A percentile compares a stretch with the other conserved stretches of the same genome.
phyloP scores from a whole-genome alignment of 805 yeast species.

The Brettanomyces naardenensis region DNA sequence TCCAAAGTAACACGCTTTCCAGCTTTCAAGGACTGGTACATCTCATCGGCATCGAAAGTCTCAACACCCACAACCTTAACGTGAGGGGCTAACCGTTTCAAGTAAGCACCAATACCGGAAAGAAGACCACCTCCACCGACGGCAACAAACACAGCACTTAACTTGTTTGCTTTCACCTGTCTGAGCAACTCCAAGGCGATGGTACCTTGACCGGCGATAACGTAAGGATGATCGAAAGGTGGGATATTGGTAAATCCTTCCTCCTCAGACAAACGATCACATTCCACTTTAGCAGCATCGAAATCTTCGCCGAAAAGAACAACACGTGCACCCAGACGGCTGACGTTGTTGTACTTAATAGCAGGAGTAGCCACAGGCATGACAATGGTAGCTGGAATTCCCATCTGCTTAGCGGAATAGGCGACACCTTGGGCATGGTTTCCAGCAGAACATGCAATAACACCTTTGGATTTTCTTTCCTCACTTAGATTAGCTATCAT shows the following conservation, averaged over 20 bases:
- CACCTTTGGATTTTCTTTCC: conserved; percentile 70
- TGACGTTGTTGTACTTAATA: conserved; percentile 86
- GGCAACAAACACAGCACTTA: conserved; percentile 84
- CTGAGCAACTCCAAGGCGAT: conserved; percentile 88
- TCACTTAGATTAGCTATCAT: conserved; percentile 83
- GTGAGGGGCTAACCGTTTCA: conserved; percentile 96
- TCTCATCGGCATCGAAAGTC: conserved; percentile 92
- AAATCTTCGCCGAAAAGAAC: conserved; percentile 91
- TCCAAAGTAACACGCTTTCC: conserved; percentile 49
- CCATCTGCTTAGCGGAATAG: conserved; percentile 73
- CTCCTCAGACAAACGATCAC: conserved; percentile 59
- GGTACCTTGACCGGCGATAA: conserved; percentile 98
- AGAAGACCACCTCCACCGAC: conserved; percentile 97
- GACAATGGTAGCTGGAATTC: conserved; percentile 91
- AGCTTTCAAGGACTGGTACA: conserved; percentile 58
- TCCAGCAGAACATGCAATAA: conserved; percentile 97
- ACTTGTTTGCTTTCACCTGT: conserved; percentile 69
- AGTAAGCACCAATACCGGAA: conserved; percentile 83
- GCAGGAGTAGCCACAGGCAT: conserved; percentile 98
- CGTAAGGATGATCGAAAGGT: conserved; percentile 98
- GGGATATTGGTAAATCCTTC: conserved; percentile 84
- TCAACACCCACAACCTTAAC: conserved; percentile 94
- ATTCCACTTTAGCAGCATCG: conserved; percentile 90
- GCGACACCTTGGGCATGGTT: conserved; percentile 99
- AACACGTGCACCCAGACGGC: conserved; percentile 89